phyloP scores from a whole-genome alignment of 768 basidiomycete genomes.

The Mycena venus region DNA sequence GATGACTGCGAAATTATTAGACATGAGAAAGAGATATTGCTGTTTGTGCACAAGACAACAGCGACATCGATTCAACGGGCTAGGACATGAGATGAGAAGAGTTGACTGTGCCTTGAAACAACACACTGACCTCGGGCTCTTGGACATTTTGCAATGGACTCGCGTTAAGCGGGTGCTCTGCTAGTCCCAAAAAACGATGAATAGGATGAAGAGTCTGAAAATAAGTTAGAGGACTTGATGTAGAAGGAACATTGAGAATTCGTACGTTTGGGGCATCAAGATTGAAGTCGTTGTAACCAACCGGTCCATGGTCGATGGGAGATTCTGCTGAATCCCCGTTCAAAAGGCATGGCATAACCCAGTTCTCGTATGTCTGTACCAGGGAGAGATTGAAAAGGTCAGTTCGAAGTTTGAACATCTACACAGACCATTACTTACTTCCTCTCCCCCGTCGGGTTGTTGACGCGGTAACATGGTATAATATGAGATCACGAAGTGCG shows the following conservation, averaged over 20 bases:
- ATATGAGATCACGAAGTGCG: background rate
- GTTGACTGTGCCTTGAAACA: background rate
- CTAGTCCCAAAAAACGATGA: background rate
- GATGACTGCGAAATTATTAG: conserved; percentile 34
- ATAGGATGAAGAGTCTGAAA: background rate
- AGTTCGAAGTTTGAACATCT: background rate
- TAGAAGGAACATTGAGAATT: background rate
- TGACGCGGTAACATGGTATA: conserved; percentile 1
- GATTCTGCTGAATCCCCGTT: background rate
- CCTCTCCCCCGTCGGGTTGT: background rate
- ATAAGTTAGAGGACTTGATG: background rate
- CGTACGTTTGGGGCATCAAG: conserved; percentile 3
- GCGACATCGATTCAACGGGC: background rate
- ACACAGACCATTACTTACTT: background rate
- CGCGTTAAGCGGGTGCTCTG: background rate
- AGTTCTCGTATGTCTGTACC: background rate
- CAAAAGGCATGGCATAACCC: background rate
- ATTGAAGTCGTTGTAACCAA: conserved; percentile 19
- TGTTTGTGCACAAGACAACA: background rate
- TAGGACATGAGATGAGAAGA: background rate
- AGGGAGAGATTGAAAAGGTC: background rate
- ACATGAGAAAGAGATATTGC: background rate
- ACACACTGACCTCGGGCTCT: background rate
- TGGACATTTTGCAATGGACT: background rate
- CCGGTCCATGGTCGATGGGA: background rate